Conservation (phyloP, 23 red algal genomes). For the Gracilariopsis chorda region DNA sequence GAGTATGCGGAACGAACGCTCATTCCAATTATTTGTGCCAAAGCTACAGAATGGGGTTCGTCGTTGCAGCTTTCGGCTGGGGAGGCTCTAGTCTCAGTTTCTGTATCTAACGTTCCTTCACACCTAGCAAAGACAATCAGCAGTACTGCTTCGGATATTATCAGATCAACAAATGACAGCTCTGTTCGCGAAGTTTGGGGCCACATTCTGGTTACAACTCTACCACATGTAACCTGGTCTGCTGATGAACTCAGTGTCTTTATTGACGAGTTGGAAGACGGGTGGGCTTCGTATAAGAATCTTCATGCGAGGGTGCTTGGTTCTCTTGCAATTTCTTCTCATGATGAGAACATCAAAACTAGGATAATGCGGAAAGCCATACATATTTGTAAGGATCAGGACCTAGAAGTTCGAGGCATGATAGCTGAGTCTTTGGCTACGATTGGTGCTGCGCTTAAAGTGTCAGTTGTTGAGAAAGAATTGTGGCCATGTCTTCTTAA, state of each 20-base stretch:
- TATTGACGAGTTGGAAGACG: constrained; percentile 11
- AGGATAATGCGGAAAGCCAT: constrained; percentile 39
- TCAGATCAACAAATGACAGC: not conserved
- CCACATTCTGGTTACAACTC: constrained; percentile 34
- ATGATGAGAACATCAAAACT: not conserved
- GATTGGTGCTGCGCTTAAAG: constrained; percentile 50
- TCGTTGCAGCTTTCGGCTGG: constrained; percentile 63
- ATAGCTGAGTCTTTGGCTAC: constrained; percentile 67
- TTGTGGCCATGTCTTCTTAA: constrained; percentile 41
- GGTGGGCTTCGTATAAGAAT: not conserved
- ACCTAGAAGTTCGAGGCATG: constrained; percentile 77
- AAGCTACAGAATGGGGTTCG: constrained; percentile 30
- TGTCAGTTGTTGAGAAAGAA: constrained; percentile 27
- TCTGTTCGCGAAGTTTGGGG: constrained; percentile 46
- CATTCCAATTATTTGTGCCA: constrained; percentile 63
- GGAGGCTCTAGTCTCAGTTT: constrained; percentile 32
- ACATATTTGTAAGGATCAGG: constrained; percentile 22
- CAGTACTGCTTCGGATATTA: constrained; percentile 14
- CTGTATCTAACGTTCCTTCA: not conserved
- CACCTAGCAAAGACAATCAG: not conserved
- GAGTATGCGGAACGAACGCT: constrained; percentile 44
- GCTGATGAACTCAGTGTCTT: constrained; percentile 22
- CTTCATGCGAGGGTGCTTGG: constrained; percentile 59
- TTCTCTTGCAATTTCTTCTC: constrained; percentile 31
- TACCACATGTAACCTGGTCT: constrained; percentile 60